These are phyloP conservation scores for Carex scoparia DNA, from an alignment of 176 grass and related monocot genomes.

Conservation along the genomic window DNA sequence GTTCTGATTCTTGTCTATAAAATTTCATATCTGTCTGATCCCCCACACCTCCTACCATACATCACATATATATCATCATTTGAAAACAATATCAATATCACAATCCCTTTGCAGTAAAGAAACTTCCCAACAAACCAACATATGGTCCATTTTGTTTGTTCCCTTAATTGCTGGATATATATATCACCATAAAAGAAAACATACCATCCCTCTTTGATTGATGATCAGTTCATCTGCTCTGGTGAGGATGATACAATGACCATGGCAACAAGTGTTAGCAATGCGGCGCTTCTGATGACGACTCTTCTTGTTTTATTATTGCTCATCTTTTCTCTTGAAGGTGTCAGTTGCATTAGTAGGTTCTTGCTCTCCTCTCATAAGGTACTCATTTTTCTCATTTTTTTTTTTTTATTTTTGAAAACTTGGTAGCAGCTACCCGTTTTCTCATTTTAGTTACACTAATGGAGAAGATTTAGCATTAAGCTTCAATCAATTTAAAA, in stretches of 20 bases:
- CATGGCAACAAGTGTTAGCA: conserved; percentile 10
- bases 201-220: not conserved
- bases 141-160: conserved; percentile 2
- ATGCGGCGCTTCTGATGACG: not conserved
- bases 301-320: conserved; percentile 30
- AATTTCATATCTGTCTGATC: not conserved
- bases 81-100: conserved; percentile 12
- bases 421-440: too few relatives aligned
- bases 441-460: too few relatives aligned
- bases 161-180: not conserved
- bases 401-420: too few relatives aligned
- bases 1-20: not conserved
- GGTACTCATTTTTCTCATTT: conserved; percentile 26
- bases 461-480: not conserved
- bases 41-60: not conserved
- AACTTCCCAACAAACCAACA: not conserved
- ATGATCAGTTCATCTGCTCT: not conserved
- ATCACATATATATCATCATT: not conserved
- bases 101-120: not conserved
- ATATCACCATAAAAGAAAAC: not conserved
- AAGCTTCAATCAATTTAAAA: not conserved
- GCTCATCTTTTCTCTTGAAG: conserved; percentile 40
- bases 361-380: conserved; percentile 24
- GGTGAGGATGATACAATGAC: conserved; percentile 44
- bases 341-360: conserved; percentile 30